Evolutionary conservation across 306 rosid species (phyloP).

Genomic region (Mimosa bimucronata): DNA sequence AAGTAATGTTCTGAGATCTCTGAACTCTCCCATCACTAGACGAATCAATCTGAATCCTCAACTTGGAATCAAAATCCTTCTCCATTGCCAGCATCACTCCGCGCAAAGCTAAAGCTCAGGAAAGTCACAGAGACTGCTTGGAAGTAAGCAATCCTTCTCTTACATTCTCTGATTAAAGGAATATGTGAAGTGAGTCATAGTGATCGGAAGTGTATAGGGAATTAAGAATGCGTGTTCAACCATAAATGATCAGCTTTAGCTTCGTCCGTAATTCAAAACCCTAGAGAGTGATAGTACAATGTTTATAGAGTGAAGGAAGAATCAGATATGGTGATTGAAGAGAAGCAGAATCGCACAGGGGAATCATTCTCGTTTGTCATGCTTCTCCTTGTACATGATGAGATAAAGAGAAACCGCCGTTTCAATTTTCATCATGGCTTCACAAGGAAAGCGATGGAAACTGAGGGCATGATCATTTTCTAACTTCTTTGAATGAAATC

Average conservation of each 20-base stretch:
- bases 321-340: conserved; percentile 45
- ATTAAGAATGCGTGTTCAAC: conserved; percentile 16
- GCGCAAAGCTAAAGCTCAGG: conserved; percentile 43
- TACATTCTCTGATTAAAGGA: conserved; percentile 32
- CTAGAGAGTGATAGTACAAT: conserved; percentile 62
- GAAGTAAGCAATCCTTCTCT: conserved; percentile 39
- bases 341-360: conserved; percentile 44
- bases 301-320: conserved; percentile 37
- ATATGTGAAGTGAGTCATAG: conserved; percentile 46
- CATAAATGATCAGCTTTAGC: conserved; percentile 61
- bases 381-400: neutral
- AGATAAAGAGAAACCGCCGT: neutral
- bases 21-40: conserved; percentile 68
- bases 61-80: conserved; percentile 96
- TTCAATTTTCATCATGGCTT: too few species aligned
- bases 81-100: conserved; percentile 93
- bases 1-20: conserved; percentile 86
- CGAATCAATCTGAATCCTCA: conserved; percentile 72
- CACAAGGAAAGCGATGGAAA: too few species aligned
- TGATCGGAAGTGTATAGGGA: conserved; percentile 29
- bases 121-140: conserved; percentile 35
- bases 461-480: too few species aligned
- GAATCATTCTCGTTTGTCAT: conserved; percentile 4
- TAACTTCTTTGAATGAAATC: too few species aligned
- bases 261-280: conserved; percentile 62